Conservation (phyloP, 106 monocot genomes). For the Chionographis japonica region DNA sequence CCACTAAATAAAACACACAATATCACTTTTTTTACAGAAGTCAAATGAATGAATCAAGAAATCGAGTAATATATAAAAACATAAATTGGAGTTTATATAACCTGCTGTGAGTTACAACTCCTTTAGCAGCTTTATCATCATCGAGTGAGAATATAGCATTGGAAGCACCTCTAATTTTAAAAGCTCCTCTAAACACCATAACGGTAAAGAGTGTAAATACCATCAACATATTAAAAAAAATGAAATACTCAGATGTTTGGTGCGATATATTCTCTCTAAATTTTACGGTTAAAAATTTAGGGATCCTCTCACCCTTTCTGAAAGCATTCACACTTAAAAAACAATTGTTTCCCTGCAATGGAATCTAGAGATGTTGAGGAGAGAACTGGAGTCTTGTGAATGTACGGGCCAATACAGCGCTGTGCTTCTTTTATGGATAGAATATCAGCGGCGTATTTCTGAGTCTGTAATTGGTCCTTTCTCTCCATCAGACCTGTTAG, state of each 20-base stretch:
- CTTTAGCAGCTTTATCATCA: constrained; percentile 66
- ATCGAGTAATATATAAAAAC: neutral
- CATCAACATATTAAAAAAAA: constrained; percentile 1
- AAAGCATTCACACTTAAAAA: constrained; percentile 92
- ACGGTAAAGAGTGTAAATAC: constrained; percentile 1
- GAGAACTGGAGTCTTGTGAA: constrained; percentile 78
- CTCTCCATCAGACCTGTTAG: constrained; percentile 29
- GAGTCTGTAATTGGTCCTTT: constrained; percentile 15
- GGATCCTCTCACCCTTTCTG: constrained; percentile 75
- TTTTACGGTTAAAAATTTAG: neutral
- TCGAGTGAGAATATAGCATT: constrained; percentile 85
- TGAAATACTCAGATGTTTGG: neutral
- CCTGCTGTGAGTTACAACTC: constrained; percentile 98
- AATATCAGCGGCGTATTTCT: constrained; percentile 79
- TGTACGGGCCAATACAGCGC: constrained; percentile 53
- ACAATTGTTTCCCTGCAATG: constrained; percentile 52
- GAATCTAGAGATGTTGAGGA: constrained; percentile 58
- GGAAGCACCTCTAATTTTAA: constrained; percentile 94
- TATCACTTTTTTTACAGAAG: neutral
- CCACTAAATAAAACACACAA: constrained; percentile 50
- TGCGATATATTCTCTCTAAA: too few relatives aligned
- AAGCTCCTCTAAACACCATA: constrained; percentile 54
- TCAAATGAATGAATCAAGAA: neutral
- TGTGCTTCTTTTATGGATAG: constrained; percentile 73
- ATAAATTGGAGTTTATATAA: constrained; percentile 3